Evolutionary conservation across 2,329 filamentous ascomycete species (phyloP), one percentile per base, ranked within the genome.

Genomic region (Diaporthe amygdali): DNA sequence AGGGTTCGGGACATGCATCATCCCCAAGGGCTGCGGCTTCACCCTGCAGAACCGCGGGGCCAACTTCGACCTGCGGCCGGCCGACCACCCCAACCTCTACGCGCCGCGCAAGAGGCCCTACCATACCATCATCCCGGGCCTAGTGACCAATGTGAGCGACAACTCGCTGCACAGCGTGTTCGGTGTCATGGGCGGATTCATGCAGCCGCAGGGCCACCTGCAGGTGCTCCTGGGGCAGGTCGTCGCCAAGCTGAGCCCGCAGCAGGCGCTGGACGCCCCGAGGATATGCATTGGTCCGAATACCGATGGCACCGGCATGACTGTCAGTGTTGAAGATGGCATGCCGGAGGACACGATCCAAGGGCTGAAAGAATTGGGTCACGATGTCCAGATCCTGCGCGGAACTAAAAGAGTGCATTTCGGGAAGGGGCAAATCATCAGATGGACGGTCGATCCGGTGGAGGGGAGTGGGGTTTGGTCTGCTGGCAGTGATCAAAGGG

Each of bases 101-200:
- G 93, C 90, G 9, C 94, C 95, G 0, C 86, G 91, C 41, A 98
- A 98, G 85, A 84, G 96, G 55, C 96, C 96, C 0, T 99, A 98
- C 82, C 96, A 98, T 82, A 99, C 96, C 68, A 98, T 99, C 80
- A 99, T 99, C 77, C 96, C 96, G 0, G 96, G 93, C 0, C 88
- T 98, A 81, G 90, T 96, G 22, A 98, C 96, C 0, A 94, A 96
- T 75, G 80, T 89, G 22, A 83, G 84, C 5, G 94, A 97, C 76
- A 89, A 90, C 32, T 91, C 89, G 61, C 83, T 98, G 70, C 94
- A 97, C 80, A 93, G 90, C 5, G 93, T 97, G 0, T 98, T 96
- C 77, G 96, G 96, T 67, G 96, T 98, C 72, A 98, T 98, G 96
- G 96, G 96, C 66, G 96, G 95, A 2, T 98, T 97, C 82, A 98